Conservation (phyloP, 345 rosid genomes). For the Dovyalis caffra region DNA sequence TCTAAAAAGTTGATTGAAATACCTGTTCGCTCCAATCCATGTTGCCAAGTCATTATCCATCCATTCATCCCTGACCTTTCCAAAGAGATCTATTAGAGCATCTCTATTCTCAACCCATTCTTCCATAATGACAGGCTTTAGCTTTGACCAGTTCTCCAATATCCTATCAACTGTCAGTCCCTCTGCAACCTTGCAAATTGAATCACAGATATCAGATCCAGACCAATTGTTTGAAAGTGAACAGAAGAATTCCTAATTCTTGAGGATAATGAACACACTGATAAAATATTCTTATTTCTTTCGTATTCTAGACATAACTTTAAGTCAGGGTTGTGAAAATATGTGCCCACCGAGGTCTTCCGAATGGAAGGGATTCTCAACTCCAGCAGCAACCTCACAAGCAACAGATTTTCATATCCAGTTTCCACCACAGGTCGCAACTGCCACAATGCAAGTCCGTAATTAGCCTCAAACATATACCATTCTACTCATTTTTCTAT, state of each 20-base stretch:
- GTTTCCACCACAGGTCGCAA: constrained; percentile 97
- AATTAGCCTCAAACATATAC: constrained; percentile 1
- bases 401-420: constrained; percentile 81
- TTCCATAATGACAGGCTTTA: constrained; percentile 75
- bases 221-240: background rate
- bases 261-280: background rate
- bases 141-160: constrained; percentile 69
- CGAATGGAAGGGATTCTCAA: constrained; percentile 57
- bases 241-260: background rate
- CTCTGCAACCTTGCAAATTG: constrained; percentile 58
- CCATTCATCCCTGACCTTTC: constrained; percentile 93
- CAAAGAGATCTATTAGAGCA: constrained; percentile 64
- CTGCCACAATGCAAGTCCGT: constrained; percentile 36
- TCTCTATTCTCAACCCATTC: constrained; percentile 82
- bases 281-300: constrained; percentile 3
- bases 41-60: constrained; percentile 64
- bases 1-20: constrained; percentile 6
- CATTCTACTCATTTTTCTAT: background rate
- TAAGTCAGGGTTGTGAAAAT: background rate
- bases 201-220: constrained; percentile 25
- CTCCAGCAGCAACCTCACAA: constrained; percentile 78
- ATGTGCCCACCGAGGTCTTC: constrained; percentile 68
- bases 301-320: constrained; percentile 1
- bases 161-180: constrained; percentile 70
- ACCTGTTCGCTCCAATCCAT: constrained; percentile 98